Base-by-base conservation (phyloP, 2,329 filamentous ascomycete genomes). In the Graphilbum sp. region DNA sequence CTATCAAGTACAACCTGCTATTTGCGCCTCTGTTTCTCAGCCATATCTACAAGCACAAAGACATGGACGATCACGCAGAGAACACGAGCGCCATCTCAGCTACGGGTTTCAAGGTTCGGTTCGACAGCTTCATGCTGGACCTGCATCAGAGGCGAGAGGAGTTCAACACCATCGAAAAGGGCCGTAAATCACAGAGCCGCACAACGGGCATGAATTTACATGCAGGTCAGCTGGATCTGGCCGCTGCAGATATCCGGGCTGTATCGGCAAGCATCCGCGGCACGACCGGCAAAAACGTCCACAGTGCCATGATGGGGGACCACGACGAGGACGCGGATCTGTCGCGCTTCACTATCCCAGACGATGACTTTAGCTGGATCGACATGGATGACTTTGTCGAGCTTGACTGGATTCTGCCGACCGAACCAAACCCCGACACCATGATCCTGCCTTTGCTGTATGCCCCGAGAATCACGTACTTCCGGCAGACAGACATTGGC, bases 331-430 rank as follows among this genome's bases (percentile, higher is more conserved):
- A 70, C 8, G 72, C 72, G 3, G 79, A 88, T 53, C 65, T 94
- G 36, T 93, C 87, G 1, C 79, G 80, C 38, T 98, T 98, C 53
- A 88, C 79, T 0, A 98, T 98, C 36, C 88, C 90, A 0, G 90
- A 98, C 54, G 83, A 92, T 39, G 90, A 98, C 51, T 77, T 86
- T 47, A 86, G 79, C 39, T 98, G 90, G 90, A 87, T 98, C 45
- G 90, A 98, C 52, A 96, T 98, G 86, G 90, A 98, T 53, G 90
- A 98, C 54, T 98, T 98, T 57, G 87, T 98, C 23, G 90, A 98
- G 55, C 63, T 98, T 18, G 92, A 95, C 54, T 96, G 88, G 88
- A 87, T 94, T 38, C 60, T 95, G 19, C 88, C 88, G 1, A 80
- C 84, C 13, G 84, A 93, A 52, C 75, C 80, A 24, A 92, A 94